Base-by-base conservation (phyloP, 495 filamentous ascomycete species). In the Annulohypoxylon stygium region DNA sequence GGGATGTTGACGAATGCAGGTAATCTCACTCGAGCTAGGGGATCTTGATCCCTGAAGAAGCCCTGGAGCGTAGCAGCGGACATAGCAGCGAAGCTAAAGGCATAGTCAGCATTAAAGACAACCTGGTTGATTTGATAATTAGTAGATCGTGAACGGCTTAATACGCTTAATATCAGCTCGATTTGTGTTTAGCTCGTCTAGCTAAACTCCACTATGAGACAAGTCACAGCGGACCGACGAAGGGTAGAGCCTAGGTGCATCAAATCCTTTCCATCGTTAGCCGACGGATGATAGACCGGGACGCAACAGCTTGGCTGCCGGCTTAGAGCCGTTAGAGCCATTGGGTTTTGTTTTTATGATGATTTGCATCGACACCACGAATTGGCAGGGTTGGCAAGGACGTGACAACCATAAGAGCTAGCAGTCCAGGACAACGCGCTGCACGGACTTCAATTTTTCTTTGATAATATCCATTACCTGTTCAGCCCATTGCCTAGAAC, bases 281-380 rank as follows among this genome's bases (percentile, higher is more conserved):
- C 67, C 67, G 67, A 61, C 67, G 72, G 72, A 75, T 65, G 72
- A 71, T 71, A 50, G 47, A 68, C 72, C 72, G 72, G 72, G 72
- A 71, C 72, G 67, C 60, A 68, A 71, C 72, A 75, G 73, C 73
- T 71, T 75, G 73, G 73, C 68, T 71, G 69, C 73, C 73, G 73
- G 67, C 20, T 67, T 25, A 36, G 62, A 67, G 62, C 43, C 43
- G 43, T 47, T 47, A 47, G 43, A 47, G 43, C 43, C 43, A n/a
- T 47, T 20, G 12, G 7, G n/a, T 7, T 65, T 69, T 73, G 70
- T 61, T 73, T 73, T 60, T 60, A 60, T 60, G 57, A 60, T 60
- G 73, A 75, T 75, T 69, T 75, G 73, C 73, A 75, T 72, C 73
- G 50, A 59, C 12, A 45, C 64, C 43, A 47, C 43, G 43, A 47